Conservation (phyloP, 257 asterid species). For the Capsicum rhomboideum region DNA sequence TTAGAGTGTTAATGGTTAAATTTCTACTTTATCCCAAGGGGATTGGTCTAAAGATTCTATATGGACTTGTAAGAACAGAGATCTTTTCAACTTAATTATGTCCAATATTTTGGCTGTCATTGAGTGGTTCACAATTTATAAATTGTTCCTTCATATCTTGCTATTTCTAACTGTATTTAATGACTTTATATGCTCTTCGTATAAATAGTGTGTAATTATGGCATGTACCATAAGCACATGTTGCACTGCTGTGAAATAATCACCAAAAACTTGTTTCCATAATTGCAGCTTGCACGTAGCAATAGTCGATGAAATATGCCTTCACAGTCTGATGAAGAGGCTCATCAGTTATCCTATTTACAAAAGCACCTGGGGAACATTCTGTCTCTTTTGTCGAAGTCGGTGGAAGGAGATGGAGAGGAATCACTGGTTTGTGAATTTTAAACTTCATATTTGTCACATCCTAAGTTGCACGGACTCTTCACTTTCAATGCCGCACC, state of each 20-base stretch:
- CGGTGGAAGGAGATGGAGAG: slow-evolving; percentile 62
- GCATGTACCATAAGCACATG: background rate
- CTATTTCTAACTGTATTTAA: background rate
- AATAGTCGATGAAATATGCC: slow-evolving; percentile 86
- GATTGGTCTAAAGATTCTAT: background rate
- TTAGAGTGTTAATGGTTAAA: background rate
- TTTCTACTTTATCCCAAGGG: no score
- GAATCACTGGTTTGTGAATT: slow-evolving; percentile 56
- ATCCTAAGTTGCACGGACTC: no score
- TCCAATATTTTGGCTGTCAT: background rate
- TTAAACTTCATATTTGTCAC: background rate
- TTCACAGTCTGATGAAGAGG: slow-evolving; percentile 88
- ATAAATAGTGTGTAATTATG: background rate
- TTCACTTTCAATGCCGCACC: no score
- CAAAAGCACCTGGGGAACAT: slow-evolving; percentile 78
- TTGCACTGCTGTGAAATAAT: background rate
- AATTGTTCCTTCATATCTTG: background rate
- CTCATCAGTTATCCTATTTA: slow-evolving; percentile 89
- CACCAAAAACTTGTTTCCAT: background rate
- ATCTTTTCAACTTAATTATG: background rate
- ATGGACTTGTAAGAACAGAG: background rate
- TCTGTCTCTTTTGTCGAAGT: slow-evolving; percentile 73
- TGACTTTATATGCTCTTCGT: background rate
- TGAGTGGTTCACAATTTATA: background rate
- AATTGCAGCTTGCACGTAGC: slow-evolving; percentile 81